Evolutionary conservation across 352 stramenopile species (phyloP), one percentile per base, ranked within the genome.

Genomic region (Globisporangium iwayamae): DNA sequence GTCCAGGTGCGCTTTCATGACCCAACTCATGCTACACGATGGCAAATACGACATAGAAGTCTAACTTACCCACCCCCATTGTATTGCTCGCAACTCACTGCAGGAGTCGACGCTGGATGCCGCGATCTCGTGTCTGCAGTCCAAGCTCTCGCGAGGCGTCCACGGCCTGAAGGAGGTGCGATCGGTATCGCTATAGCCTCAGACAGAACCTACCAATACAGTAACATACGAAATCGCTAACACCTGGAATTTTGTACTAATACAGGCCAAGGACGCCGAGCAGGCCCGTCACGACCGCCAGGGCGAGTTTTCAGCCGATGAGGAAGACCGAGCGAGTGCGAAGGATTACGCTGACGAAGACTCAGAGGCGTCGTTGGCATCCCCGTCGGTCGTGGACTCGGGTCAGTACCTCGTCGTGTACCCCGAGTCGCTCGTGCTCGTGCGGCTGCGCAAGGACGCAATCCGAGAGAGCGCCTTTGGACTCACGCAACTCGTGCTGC

Each of bases 351-450:
- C 18, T 9, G 47, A 41, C 1, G 55, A 38, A 34, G 39, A 61
- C 48, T 36, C 20, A 5, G 46, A 52, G 10, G n/a, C 46, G n/a
- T 2, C 48, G 25, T 14, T 55, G 48, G 48, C 25, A 41, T 34
- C 46, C 25, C 36, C 53, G 0, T 66, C 71, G 22, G 73, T 86
- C 68, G 81, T 89, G 3, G 79, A 77, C 45, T 87, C 84, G n/a
- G 79, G 62, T 20, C 86, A 95, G 57, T 93, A 90, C 61, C 73
- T 94, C 18, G 84, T 85, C 56, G 86, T 94, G 47, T 93, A 90
- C 65, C 78, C 82, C 20, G 86, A 90, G 55, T 83, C 78, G 14
- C 73, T 95, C 8, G 81, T 92, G 43, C 79, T 93, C 8, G 81
- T 92, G 32, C 78, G 86, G 56, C 69, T 95, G 38, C 76, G 83